phyloP scores from a whole-genome alignment of 2,329 filamentous ascomycete genomes.

The Chrysosphaeria jannelii region DNA sequence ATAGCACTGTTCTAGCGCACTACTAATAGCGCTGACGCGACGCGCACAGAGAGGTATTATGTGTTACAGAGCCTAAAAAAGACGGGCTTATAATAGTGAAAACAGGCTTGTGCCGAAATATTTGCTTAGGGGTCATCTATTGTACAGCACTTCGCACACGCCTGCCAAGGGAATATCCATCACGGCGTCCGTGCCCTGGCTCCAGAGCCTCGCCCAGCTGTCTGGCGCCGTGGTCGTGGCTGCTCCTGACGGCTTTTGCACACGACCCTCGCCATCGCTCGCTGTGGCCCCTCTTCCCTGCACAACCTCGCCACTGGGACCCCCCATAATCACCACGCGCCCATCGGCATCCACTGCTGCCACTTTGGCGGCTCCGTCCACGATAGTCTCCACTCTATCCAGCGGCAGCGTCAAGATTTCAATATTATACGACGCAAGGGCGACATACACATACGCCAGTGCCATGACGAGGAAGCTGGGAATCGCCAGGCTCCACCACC shows the following conservation, averaged over 20 bases:
- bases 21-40: too few relatives aligned
- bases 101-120: too few relatives aligned
- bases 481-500: conserved; percentile 90
- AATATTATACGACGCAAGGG: conserved; percentile 70
- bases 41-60: too few relatives aligned
- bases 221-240: conserved; percentile 5
- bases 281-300: conserved; percentile 2
- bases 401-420: conserved; percentile 64
- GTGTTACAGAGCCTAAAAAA: too few relatives aligned
- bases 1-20: too few relatives aligned
- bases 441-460: conserved; percentile 79
- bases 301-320: conserved; percentile 2
- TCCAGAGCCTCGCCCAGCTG: conserved; percentile 57
- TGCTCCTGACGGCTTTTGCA: too few relatives aligned
- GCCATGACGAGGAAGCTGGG: conserved; percentile 73
- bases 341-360: conserved; percentile 30
- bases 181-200: conserved; percentile 77
- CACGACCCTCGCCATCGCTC: too few relatives aligned
- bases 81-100: too few relatives aligned
- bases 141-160: conserved; percentile 82
- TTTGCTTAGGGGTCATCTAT: too few relatives aligned
- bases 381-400: conserved; percentile 56
- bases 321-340: conserved; percentile 3
- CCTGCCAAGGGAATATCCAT: conserved; percentile 90
- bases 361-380: conserved; percentile 68